These are phyloP conservation scores for Apiospora rasikravindrae DNA, from an alignment of 2,329 filamentous ascomycete species.

Conservation along the genomic window DNA sequence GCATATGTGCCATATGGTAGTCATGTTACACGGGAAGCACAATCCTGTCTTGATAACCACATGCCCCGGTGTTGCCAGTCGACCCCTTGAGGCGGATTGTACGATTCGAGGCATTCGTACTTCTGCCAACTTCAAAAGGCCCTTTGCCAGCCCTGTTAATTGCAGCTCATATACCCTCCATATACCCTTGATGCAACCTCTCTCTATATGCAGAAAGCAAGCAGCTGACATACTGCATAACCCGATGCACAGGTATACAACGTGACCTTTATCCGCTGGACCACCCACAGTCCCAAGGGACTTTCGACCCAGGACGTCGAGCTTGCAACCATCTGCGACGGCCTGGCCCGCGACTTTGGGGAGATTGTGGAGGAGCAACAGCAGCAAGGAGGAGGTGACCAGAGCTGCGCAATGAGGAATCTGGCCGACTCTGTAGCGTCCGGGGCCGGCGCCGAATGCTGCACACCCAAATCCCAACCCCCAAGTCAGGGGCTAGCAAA, in stretches of 20 bases:
- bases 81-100: not conserved
- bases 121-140: not conserved
- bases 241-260: conserved; percentile 66
- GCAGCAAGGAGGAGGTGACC: conserved; percentile 24
- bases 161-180: conserved; percentile 10
- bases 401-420: conserved; percentile 43
- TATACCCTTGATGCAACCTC: conserved; percentile 11
- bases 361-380: conserved; percentile 49
- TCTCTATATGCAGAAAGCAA: not conserved
- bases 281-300: conserved; percentile 70
- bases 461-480: conserved; percentile 47
- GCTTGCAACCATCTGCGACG: conserved; percentile 68
- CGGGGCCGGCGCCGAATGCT: conserved; percentile 61
- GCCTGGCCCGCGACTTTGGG: conserved; percentile 60
- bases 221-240: not conserved
- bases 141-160: not conserved
- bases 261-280: conserved; percentile 73
- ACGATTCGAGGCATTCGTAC: not conserved
- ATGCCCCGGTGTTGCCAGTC: not conserved
- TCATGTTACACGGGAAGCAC: not conserved
- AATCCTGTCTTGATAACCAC: not conserved
- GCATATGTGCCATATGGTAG: not conserved
- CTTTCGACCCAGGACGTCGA: conserved; percentile 68
- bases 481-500: not conserved
- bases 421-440: conserved; percentile 53